Percentiles rank a stretch among this genome's conserved stretches.
These are phyloP conservation scores for Penicillium sp. DNA, from an alignment of 2,329 filamentous ascomycete genomes.

Conservation along the genomic window DNA sequence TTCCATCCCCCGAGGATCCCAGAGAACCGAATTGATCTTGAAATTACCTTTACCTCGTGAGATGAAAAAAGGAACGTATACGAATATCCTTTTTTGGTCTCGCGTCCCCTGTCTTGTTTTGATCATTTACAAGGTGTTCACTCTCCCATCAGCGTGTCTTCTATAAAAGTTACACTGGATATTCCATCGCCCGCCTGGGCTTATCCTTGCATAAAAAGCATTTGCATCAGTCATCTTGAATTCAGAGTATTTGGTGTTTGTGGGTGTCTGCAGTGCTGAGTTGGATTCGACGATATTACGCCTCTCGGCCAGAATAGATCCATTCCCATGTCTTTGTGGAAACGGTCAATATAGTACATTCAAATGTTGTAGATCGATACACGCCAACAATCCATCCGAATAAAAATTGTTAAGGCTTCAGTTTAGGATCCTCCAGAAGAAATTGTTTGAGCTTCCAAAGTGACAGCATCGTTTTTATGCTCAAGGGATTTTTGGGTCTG, in stretches of 20 bases:
- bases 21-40: conserved; percentile 17
- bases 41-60: background rate
- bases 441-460: conserved; percentile 43
- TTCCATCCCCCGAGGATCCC: conserved; percentile 29
- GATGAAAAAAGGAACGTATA: conserved; percentile 1
- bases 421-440: conserved; percentile 14
- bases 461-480: conserved; percentile 33
- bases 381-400: background rate
- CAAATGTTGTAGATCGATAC: background rate
- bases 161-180: background rate
- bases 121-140: background rate
- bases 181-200: background rate
- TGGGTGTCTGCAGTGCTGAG: background rate
- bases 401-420: background rate
- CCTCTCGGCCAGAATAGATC: background rate
- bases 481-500: conserved; percentile 28
- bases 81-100: background rate
- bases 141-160: background rate
- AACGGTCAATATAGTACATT: background rate
- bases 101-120: background rate
- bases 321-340: background rate
- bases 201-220: background rate
- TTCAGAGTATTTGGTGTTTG: background rate
- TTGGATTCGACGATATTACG: background rate
- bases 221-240: background rate